Evolutionary conservation across 345 rosid genomes (phyloP).

Genomic region (Sapria himalayana): DNA sequence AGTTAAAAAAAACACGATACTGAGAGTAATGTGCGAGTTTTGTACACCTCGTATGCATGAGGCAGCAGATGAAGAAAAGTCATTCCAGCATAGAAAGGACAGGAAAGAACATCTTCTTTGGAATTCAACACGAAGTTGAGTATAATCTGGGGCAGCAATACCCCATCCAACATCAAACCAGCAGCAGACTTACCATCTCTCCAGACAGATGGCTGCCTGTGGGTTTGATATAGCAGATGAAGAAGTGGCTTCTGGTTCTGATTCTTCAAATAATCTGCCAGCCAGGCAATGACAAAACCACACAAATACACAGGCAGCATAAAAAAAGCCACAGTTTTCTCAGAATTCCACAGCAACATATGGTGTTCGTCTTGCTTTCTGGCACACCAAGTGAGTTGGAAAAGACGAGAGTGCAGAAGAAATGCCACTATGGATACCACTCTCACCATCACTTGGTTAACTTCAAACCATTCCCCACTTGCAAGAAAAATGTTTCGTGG

Average conservation of each 20-base stretch:
- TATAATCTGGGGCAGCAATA: slow-evolving; percentile 65
- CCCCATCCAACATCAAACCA: slow-evolving; percentile 61
- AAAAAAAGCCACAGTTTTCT: slow-evolving; percentile 34
- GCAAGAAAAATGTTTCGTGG: slow-evolving; percentile 39
- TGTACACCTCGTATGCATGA: slow-evolving; percentile 72
- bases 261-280: slow-evolving; percentile 20
- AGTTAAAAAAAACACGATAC: no score
- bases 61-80: slow-evolving; percentile 49
- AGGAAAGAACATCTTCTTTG: slow-evolving; percentile 26
- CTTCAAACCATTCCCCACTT: slow-evolving; percentile 68
- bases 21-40: slow-evolving; percentile 47
- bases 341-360: slow-evolving; percentile 31
- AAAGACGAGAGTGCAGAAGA: slow-evolving; percentile 58
- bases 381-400: slow-evolving; percentile 57
- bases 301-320: slow-evolving; percentile 39
- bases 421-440: slow-evolving; percentile 67
- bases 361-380: slow-evolving; percentile 21
- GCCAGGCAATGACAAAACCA: slow-evolving; percentile 52
- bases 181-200: slow-evolving; percentile 46
- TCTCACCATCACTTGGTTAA: slow-evolving; percentile 61
- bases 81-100: slow-evolving; percentile 35
- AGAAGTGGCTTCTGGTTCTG: slow-evolving; percentile 13
- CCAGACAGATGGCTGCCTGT: slow-evolving; percentile 34
- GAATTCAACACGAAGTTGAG: slow-evolving; percentile 42
- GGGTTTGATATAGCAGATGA: slow-evolving; percentile 7